phyloP scores from a whole-genome alignment of 139 green algal genomes.

The Picochlorum sp. region DNA sequence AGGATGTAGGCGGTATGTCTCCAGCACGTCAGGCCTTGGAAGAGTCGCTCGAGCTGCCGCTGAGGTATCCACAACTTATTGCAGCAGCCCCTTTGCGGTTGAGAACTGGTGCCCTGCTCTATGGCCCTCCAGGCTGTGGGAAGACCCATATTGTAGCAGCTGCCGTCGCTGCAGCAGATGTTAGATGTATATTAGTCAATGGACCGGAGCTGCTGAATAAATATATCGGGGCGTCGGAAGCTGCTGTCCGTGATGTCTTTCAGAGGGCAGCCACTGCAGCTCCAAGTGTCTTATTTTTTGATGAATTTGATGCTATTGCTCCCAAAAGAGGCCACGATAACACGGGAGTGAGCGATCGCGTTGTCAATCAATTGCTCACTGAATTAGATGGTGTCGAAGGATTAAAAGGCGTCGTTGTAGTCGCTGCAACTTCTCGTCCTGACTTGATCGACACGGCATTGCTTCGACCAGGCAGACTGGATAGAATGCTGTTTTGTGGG shows the following conservation, averaged over 20 bases:
- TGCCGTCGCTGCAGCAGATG: conserved; percentile 58
- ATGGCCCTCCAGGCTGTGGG: conserved; percentile 90
- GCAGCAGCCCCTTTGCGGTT: conserved; percentile 68
- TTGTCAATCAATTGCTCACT: conserved; percentile 96
- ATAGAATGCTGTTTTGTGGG: conserved; percentile 53
- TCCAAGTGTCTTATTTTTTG: conserved; percentile 97
- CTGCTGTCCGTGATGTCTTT: conserved; percentile 85
- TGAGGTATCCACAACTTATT: conserved; percentile 43
- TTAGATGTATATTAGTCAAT: conserved; percentile 69
- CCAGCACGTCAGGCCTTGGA: conserved; percentile 60
- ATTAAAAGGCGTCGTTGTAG: conserved; percentile 75
- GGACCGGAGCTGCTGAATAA: conserved; percentile 98
- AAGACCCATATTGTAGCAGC: conserved; percentile 86
- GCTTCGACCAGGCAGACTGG: conserved; percentile 74
- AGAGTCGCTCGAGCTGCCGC: conserved; percentile 75
- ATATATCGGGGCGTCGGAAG: conserved; percentile 93
- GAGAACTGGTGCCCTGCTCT: conserved; percentile 86
- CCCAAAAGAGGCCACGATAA: conserved; percentile 86
- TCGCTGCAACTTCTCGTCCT: conserved; percentile 84
- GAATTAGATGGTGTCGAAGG: conserved; percentile 95
- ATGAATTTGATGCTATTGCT: conserved; percentile 97
- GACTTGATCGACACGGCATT: conserved; percentile 88
- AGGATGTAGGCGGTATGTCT: conserved; percentile 73
- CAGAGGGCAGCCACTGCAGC: conserved; percentile 63
- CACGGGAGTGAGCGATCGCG: conserved; percentile 85